These are phyloP conservation scores for Hysterium pulicare DNA, from an alignment of 2,329 filamentous ascomycete genomes.

Conservation along the genomic window DNA sequence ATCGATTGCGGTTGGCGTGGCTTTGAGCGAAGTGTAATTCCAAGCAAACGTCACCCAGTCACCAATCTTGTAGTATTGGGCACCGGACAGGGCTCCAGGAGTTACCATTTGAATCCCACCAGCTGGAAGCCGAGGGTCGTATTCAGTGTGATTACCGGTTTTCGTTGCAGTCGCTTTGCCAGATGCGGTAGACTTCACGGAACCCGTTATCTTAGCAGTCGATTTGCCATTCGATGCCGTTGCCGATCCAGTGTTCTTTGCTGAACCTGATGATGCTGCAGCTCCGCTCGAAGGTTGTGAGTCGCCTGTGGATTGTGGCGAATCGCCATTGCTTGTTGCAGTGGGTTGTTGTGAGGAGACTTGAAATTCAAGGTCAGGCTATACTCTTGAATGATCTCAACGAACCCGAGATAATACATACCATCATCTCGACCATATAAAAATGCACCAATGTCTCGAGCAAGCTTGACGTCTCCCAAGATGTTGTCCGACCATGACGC, in stretches of 20 bases:
- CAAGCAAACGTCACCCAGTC: conserved; percentile 62
- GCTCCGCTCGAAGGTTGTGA: conserved; percentile 8
- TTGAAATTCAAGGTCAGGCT: conserved; percentile 3
- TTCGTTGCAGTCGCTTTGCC: conserved; percentile 16
- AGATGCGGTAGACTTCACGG: conserved; percentile 13
- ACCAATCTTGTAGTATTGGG: conserved; percentile 63
- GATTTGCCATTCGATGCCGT: conserved; percentile 9
- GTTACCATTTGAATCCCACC: conserved; percentile 63
- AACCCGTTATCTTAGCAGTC: conserved; percentile 5
- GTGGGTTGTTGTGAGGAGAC: conserved; percentile 6
- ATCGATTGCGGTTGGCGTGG: conserved; percentile 58
- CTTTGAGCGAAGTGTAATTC: conserved; percentile 65
- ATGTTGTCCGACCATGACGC: conserved; percentile 26
- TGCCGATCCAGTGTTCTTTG: conserved; percentile 9
- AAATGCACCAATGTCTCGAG: conserved; percentile 25
- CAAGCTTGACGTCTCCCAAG: conserved; percentile 28
- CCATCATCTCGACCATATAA: conserved; percentile 31
- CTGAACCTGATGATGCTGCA: conserved; percentile 1
- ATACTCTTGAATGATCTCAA: neutral
- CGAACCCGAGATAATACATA: conserved; percentile 10
- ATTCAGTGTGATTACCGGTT: conserved; percentile 31
- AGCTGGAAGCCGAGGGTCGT: conserved; percentile 53
- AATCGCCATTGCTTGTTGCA: conserved; percentile 9
- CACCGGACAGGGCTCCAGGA: conserved; percentile 47
- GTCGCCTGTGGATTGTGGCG: conserved; percentile 9